phyloP scores from a whole-genome alignment of 1,139 yeast species.

The Nematodospora anomalae region DNA sequence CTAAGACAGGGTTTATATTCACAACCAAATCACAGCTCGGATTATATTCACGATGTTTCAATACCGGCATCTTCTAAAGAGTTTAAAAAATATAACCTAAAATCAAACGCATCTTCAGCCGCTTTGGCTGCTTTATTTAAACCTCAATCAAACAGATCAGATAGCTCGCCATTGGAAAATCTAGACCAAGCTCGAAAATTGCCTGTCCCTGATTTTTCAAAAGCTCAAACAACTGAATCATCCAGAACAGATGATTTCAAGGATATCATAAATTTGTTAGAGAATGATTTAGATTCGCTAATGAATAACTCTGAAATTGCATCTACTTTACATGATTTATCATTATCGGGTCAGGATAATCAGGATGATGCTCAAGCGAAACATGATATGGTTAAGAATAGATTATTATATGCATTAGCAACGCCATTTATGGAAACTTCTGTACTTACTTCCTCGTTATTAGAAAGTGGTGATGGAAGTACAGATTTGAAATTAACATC shows the following conservation, averaged over 20 bases:
- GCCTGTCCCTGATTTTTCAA: slow-evolving; percentile 1
- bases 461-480: slow-evolving; percentile 14
- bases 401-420: slow-evolving; percentile 65
- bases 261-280: slow-evolving; percentile 46
- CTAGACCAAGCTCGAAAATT: neutral
- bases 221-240: neutral
- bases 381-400: slow-evolving; percentile 48
- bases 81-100: slow-evolving; percentile 23
- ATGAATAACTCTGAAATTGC: slow-evolving; percentile 43
- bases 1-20: slow-evolving; percentile 6
- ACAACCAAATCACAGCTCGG: slow-evolving; percentile 25
- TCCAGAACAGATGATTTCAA: slow-evolving; percentile 33
- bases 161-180: slow-evolving; percentile 33
- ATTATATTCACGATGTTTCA: slow-evolving; percentile 18
- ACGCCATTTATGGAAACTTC: slow-evolving; percentile 70
- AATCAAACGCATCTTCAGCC: slow-evolving; percentile 60
- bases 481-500: slow-evolving; percentile 14
- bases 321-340: slow-evolving; percentile 55
- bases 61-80: slow-evolving; percentile 5
- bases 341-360: slow-evolving; percentile 41
- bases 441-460: slow-evolving; percentile 43
- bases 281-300: slow-evolving; percentile 31
- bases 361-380: slow-evolving; percentile 25
- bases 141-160: slow-evolving; percentile 38
- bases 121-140: slow-evolving; percentile 61